A percentile compares a stretch with the other conserved stretches of the same genome.
Evolutionary conservation across 306 rosid species (phyloP).

Genomic region (Malus orientalis): DNA sequence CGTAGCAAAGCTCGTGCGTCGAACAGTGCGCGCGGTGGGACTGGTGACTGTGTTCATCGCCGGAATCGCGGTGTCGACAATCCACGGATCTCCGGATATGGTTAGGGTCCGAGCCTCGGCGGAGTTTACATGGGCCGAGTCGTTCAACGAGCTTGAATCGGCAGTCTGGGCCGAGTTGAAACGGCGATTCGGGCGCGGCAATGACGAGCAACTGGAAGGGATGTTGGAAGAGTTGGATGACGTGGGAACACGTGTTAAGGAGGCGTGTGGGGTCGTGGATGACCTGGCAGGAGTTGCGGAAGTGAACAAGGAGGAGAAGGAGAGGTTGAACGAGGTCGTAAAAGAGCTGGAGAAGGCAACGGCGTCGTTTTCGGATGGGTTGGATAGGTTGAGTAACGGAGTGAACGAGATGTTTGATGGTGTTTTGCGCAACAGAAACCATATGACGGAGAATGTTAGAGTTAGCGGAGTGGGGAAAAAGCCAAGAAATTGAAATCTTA

Average conservation of each 20-base stretch:
- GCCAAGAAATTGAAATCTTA: not conserved
- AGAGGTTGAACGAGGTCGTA: not conserved
- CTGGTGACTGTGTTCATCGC: constrained; percentile 1
- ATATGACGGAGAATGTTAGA: not conserved
- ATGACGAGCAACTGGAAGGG: not conserved
- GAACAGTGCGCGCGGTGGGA: not conserved
- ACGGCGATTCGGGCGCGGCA: not conserved
- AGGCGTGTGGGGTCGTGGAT: not conserved
- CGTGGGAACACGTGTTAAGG: constrained; percentile 1
- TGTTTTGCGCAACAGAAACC: constrained; percentile 7
- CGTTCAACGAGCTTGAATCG: not conserved
- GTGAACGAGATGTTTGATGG: not conserved
- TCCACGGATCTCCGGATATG: not conserved
- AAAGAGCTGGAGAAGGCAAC: not conserved
- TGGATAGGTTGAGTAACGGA: constrained; percentile 3
- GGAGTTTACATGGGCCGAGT: not conserved
- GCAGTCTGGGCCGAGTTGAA: constrained; percentile 1
- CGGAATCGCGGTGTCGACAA: not conserved
- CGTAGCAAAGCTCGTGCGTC: not conserved
- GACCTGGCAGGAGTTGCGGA: not conserved
- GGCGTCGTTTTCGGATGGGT: constrained; percentile 3
- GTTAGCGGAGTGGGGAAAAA: not conserved
- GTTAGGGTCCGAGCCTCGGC: not conserved
- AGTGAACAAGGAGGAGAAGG: not conserved
- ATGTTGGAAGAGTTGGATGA: not conserved